Conservation (phyloP, 306 rosid species). For the Quillaja saponaria region DNA sequence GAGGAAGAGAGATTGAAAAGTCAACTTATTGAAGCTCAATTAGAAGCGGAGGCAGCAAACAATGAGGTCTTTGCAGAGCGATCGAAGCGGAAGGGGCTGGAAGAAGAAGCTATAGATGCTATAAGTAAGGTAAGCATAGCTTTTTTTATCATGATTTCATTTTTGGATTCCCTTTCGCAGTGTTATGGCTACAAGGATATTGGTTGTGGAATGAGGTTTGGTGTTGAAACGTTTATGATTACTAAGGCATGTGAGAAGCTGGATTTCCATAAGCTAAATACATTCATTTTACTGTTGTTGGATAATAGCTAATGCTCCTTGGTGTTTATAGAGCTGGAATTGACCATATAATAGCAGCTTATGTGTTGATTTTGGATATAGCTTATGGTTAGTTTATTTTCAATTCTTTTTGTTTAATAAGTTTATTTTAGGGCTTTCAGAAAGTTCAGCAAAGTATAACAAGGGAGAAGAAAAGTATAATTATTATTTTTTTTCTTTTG, state of each 20-base stretch:
- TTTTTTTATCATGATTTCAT: conserved; percentile 8
- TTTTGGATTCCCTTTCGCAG: background rate
- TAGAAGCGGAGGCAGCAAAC: conserved; percentile 51
- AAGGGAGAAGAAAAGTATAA: no score
- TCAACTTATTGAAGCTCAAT: conserved; percentile 46
- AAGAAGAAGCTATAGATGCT: conserved; percentile 57
- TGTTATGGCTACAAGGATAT: conserved; percentile 2
- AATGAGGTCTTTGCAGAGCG: conserved; percentile 43
- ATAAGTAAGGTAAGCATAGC: conserved; percentile 56
- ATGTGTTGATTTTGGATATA: no score
- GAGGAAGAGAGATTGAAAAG: conserved; percentile 45
- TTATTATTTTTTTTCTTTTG: no score
- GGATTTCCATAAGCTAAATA: conserved; percentile 6
- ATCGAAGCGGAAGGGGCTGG: conserved; percentile 48
- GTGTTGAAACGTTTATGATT: background rate
- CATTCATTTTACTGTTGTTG: conserved; percentile 13
- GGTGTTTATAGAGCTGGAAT: conserved; percentile 22
- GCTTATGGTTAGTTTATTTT: no score
- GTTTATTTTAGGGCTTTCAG: no score
- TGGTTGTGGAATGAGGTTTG: background rate
- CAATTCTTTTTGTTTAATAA: no score
- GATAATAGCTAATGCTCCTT: conserved; percentile 12
- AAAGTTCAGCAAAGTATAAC: no score
- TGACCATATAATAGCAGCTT: background rate
- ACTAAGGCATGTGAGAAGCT: background rate